Conservation (phyloP, 768 basidiomycete species). For the Lactarius evosmus region DNA sequence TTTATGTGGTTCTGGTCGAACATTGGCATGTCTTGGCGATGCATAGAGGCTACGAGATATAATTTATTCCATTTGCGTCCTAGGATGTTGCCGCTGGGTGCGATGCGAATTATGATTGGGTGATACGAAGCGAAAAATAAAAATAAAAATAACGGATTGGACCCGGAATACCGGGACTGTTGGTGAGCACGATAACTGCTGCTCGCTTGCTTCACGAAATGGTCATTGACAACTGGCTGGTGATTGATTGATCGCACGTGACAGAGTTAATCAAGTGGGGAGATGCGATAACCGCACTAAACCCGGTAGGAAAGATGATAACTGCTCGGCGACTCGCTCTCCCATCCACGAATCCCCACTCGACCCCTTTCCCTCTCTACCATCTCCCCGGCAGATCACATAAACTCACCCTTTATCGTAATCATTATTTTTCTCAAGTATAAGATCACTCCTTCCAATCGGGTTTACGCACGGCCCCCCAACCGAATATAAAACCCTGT, state of each 20-base stretch:
- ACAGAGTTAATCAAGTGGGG: neutral
- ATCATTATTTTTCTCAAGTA: neutral
- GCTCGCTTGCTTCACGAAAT: neutral
- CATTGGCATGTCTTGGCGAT: neutral
- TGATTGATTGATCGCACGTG: constrained; percentile 1
- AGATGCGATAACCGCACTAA: constrained; percentile 15
- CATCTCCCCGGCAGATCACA: neutral
- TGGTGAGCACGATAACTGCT: constrained; percentile 8
- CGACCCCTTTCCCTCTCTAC: neutral
- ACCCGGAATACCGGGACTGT: constrained; percentile 1
- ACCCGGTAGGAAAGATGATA: neutral
- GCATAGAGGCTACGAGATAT: constrained; percentile 18
- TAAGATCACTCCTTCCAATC: constrained; percentile 5
- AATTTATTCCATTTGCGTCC: constrained; percentile 15
- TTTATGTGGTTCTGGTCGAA: neutral
- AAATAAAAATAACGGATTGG: constrained; percentile 7
- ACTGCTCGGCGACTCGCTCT: neutral
- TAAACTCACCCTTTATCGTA: neutral
- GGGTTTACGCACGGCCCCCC: constrained; percentile 11
- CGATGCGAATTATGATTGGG: constrained; percentile 10
- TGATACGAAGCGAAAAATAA: neutral
- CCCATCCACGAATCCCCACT: constrained; percentile 3
- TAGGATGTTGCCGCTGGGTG: neutral
- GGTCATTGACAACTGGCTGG: neutral
- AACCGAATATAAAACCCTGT: constrained; percentile 20